Base-by-base conservation (phyloP, 75 land plant species). In the Cunninghamia lanceolata region DNA sequence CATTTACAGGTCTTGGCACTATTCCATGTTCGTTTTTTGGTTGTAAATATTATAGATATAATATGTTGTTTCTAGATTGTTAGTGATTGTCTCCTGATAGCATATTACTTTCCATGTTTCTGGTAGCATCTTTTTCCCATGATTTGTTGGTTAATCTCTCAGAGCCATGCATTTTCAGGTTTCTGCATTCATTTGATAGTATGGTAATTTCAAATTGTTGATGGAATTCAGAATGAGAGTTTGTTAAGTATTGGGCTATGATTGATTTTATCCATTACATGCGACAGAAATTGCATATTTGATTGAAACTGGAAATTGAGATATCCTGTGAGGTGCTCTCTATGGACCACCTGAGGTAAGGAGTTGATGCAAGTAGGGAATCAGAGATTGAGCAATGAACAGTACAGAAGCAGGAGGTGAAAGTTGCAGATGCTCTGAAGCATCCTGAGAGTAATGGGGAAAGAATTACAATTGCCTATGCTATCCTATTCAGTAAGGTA, bases 371-470 rank as follows among this genome's bases (percentile, higher is more conserved):
- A 36, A 36, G 39, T 38, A 21, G 39, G 9, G 28, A 17, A 46
- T 32, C 86, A 97, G 98, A 89, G 99, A 97, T 86, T 96, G 91
- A 25, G 9, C n/a, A 63, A 28, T 9, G 28, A 95, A 95, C 96
- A 19, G 99, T 95, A 86, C 94, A 96, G 36, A 97, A 93, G 80
- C 81, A 96, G 87, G 94, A 97, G 87, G 99, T 93, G 17, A 97
- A 97, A 91, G 94, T 95, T 63, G 93, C 94, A 70, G 99, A 97
- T 90, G 96, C 99, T 80, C 87, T 97, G 89, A 97, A 97, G 90
- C 99, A 96, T 87, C 99, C 98, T 97, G 98, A 21, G 98, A 92
- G 66, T 82, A 96, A 96, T 96, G 99, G 99, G 93, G 92, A 91
- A 85, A 96, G 96, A 86, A 96, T 97, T 30, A 97, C 95, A 25